Base-by-base conservation (phyloP, 768 basidiomycete species). In the Roridomyces roridus region DNA sequence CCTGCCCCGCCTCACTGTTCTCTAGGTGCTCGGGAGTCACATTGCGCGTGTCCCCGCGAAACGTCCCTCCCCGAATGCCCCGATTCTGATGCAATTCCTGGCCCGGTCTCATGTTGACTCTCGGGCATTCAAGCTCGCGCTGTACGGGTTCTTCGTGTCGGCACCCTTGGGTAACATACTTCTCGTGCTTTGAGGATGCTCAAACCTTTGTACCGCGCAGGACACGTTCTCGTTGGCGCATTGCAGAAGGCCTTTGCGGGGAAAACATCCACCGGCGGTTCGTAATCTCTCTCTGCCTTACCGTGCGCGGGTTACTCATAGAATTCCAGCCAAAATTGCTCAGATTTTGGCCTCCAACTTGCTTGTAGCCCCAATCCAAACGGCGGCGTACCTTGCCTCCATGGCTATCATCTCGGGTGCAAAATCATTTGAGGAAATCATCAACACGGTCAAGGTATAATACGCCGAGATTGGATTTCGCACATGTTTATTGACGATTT, bases 341-440 rank as follows among this genome's bases (percentile, higher is more conserved):
- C 91, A 92, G 73, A 80, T 96, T 54, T 62, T 93, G 23, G 88
- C 88, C 23, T 91, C 83, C 69, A 92, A 89, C 72, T 66, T 95
- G 54, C 69, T 94, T 57, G 72, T 92, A 39, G 84, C 92, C 14
- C 93, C 93, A 17, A 79, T 94, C 48, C 89, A 91, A 65, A 80
- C 87, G 28, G 28, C 58, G 88, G 92, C 83, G 5, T 92, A 85
- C 71, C 80, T 96, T 28, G 79, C 88, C 0, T 91, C 85, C 23
- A 89, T 92, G 85, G 91, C 94, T 1, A 70, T 94, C 31, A 94
- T 96, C 60, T 87, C 87, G 55, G 94, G 94, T 34, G 91, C 91
- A 17, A 83, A 80, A 62, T 84, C 87, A 9, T 59, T 82, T 8
- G 79, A 85, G 34, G 86, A 88, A 23, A 77, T 95, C 44, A 62